Evolutionary conservation across 805 yeast genomes (phyloP), one percentile per base, ranked within the genome.

Genomic region (Wickerhamiella parazyma): DNA sequence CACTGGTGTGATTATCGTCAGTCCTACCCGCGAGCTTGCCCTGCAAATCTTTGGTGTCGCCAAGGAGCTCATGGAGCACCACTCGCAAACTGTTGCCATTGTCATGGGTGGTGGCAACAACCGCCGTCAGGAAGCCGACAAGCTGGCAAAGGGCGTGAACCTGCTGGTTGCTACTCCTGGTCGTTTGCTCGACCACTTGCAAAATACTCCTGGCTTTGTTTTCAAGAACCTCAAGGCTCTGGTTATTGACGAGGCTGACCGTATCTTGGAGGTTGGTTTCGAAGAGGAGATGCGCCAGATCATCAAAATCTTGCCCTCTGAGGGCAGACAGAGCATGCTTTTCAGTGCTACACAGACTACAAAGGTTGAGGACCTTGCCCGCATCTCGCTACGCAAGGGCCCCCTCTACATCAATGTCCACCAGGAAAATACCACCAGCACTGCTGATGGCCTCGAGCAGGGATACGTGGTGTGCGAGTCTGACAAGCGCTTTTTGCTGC

Each of bases 281-380:
- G 98, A 91, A 68, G 97, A 93, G 54, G 99, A 91, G 68, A 91
- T 91, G 97, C 81, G 74, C 62, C 97, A 91, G 65, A 91, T 91
- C 58, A 84, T 91, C 57, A 84, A 80, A 64, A 84, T 93, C 50
- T 69, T 91, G 56, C 98, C 98, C 36, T 80, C 76, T 48, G 89
- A 85, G 52, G 87, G 80, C 51, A 80, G 98, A 65, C 98, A 91
- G 64, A 73, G 94, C 33, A 89, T 91, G 97, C 68, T 91, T 50
- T 91, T 91, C 60, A 89, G 97, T n/a, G 99, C 99, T 38, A 91
- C 99, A 1, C 98, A 91, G 64, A 91, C 98, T 24, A 91, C 97
- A 33, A 91, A 93, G 66, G 98, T 91, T 51, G 97, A 91, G 63
- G 98, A 91, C 67, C 71, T 91, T 58, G 98, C 99, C 12, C 76